Percentiles rank a stretch among this genome's conserved stretches.
Conservation (phyloP, 1,139 yeast genomes). For the Pneumocystis oryctolagi region DNA sequence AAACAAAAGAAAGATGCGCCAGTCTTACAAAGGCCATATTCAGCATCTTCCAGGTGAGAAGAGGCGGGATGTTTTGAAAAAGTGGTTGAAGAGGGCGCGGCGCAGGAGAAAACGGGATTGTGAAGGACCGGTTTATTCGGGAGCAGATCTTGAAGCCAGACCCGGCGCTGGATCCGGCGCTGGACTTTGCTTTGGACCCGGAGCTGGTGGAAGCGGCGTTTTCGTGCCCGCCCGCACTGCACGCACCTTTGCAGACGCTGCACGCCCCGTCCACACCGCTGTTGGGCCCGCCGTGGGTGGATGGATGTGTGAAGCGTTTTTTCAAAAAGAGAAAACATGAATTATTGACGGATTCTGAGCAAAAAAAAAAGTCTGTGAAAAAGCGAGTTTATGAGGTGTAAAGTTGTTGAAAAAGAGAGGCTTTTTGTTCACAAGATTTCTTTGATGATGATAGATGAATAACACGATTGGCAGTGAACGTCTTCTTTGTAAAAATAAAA, state of each 20-base stretch:
- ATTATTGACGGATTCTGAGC: neutral
- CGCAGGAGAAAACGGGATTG: neutral
- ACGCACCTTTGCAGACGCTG: too few species aligned
- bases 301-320: too few species aligned
- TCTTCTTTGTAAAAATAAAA: neutral
- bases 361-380: neutral
- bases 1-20: slow-evolving; percentile 3
- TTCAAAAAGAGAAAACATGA: too few species aligned
- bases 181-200: too few species aligned
- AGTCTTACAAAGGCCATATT: neutral
- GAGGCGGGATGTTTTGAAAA: neutral
- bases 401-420: too few species aligned
- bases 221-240: too few species aligned
- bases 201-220: too few species aligned
- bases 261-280: too few species aligned
- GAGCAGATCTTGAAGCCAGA: too few species aligned
- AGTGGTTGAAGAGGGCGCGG: neutral
- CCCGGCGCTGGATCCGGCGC: too few species aligned
- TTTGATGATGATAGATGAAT: neutral
- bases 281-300: too few species aligned
- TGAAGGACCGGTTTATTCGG: neutral
- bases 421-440: neutral
- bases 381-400: neutral
- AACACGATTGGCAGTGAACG: neutral
- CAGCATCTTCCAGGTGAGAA: neutral